phyloP scores from a whole-genome alignment of 495 filamentous ascomycete species.

The Annulohypoxylon moriforme region DNA sequence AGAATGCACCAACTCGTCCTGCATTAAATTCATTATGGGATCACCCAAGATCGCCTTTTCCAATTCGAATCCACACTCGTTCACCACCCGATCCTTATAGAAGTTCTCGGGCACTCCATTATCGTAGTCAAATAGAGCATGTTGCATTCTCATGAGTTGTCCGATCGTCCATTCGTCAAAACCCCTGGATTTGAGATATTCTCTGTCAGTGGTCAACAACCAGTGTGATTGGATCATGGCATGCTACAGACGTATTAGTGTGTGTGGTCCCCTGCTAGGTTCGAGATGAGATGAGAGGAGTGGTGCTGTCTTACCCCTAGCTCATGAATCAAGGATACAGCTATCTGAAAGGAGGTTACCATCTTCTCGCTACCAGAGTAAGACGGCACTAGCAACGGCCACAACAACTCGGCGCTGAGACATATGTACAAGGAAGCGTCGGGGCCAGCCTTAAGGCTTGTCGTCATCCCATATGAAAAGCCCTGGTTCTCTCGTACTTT shows the following conservation, averaged over 20 bases:
- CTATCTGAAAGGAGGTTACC: slow-evolving; percentile 34
- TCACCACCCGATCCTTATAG: not conserved
- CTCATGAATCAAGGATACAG: slow-evolving; percentile 50
- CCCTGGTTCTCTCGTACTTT: not conserved
- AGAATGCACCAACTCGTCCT: not conserved
- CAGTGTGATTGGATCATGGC: slow-evolving; percentile 30
- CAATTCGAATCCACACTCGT: slow-evolving; percentile 44
- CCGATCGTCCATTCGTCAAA: not conserved
- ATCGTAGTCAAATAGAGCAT: slow-evolving; percentile 4
- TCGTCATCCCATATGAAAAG: not conserved
- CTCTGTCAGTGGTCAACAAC: not conserved
- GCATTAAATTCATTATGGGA: not conserved
- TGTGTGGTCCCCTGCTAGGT: too few species aligned
- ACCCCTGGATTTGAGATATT: too few species aligned
- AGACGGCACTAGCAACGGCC: slow-evolving; percentile 49
- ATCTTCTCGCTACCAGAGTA: slow-evolving; percentile 50
- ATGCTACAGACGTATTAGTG: slow-evolving; percentile 34
- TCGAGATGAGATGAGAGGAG: too few species aligned
- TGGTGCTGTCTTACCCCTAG: slow-evolving; percentile 48
- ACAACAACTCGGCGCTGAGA: slow-evolving; percentile 47
- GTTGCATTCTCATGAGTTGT: not conserved
- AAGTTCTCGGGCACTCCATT: slow-evolving; percentile 26
- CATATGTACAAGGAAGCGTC: not conserved
- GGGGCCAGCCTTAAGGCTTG: not conserved
- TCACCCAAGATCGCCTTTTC: slow-evolving; percentile 37